Base-by-base conservation (phyloP, 345 rosid species). In the Stellera chamaejasme region DNA sequence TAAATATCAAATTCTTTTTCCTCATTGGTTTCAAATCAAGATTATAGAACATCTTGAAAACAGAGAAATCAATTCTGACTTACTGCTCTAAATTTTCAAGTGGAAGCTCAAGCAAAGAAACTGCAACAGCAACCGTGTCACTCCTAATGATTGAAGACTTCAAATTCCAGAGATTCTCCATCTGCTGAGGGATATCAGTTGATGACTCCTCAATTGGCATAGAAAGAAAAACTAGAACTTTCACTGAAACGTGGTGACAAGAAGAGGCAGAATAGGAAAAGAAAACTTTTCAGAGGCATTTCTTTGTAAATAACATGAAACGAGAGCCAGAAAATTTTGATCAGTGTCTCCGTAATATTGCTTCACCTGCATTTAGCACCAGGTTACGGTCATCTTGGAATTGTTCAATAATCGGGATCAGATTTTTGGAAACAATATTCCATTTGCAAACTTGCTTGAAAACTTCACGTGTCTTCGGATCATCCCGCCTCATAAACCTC, bases 381-480 rank as follows among this genome's bases (percentile, higher is more conserved):
- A 86, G 68, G 68, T 47, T 62, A 15, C 77, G 80, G 42, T 88
- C 83, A 26, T 66, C 81, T 70, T 81, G 96, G 44, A 75, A 79
- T 58, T 79, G 71, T 56, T 82, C 93, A 5, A 88, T 79, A 61
- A 92, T 82, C 0, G 97, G 98, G 56, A 88, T 86, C 84, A 92
- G 71, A 63, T 88, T 82, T 69, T 92, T 88, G 2, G 93, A 73
- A 42, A 81, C 85, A 10, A 67, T 82, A 61, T 81, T 82, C 96
- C 96, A 92, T 56, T 82, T 82, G 64, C 96, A 92, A 10, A 88
- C 85, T 69, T 88, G 96, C 74, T 82, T 92, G 67, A 92, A 92
- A 11, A 82, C 98, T 59, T 75, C 79, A 44, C 98, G 82, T 56
- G 74, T 77, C 55, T 88, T 72, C 4, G 96, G 88, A 76, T 92